Percentiles rank a stretch among this genome's conserved stretches.
Evolutionary conservation across 2,329 filamentous ascomycete genomes (phyloP).

Genomic region (Colletotrichum endophyticum): DNA sequence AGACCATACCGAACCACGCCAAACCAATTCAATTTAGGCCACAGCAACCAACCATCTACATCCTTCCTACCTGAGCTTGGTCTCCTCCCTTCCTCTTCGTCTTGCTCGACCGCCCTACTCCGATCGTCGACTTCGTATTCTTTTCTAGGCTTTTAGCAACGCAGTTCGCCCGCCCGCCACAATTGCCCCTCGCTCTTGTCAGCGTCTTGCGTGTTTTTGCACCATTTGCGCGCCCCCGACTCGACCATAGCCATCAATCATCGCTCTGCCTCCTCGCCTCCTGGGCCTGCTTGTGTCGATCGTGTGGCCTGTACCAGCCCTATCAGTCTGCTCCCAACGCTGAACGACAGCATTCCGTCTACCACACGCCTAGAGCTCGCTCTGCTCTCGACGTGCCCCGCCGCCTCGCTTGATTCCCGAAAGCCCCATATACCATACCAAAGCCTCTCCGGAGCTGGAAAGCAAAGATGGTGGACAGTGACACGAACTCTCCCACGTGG

Average conservation of each 20-base stretch:
- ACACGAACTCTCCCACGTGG: conserved; percentile 94
- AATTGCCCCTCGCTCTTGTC: not conserved
- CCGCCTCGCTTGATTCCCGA: not conserved
- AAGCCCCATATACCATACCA: not conserved
- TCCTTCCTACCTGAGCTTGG: not conserved
- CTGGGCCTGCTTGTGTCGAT: not conserved
- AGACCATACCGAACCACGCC: not conserved
- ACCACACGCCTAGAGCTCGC: not conserved
- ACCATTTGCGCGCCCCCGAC: not conserved
- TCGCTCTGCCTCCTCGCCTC: not conserved
- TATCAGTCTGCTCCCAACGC: not conserved
- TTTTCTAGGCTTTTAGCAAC: not conserved
- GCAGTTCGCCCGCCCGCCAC: not conserved
- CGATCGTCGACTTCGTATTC: not conserved
- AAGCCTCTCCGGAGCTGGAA: conserved; percentile 1
- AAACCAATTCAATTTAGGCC: not conserved
- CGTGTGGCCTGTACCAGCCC: conserved; percentile 1
- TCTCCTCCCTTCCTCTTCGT: not conserved
- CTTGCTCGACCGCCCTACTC: not conserved
- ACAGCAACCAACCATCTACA: not conserved
- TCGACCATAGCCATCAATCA: not conserved
- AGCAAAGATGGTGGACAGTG: conserved; percentile 92
- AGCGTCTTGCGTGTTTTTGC: conserved; percentile 8
- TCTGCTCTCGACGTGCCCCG: conserved; percentile 8
- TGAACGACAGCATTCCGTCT: not conserved